phyloP scores from a whole-genome alignment of 345 rosid species.

The Hypericum perforatum region DNA sequence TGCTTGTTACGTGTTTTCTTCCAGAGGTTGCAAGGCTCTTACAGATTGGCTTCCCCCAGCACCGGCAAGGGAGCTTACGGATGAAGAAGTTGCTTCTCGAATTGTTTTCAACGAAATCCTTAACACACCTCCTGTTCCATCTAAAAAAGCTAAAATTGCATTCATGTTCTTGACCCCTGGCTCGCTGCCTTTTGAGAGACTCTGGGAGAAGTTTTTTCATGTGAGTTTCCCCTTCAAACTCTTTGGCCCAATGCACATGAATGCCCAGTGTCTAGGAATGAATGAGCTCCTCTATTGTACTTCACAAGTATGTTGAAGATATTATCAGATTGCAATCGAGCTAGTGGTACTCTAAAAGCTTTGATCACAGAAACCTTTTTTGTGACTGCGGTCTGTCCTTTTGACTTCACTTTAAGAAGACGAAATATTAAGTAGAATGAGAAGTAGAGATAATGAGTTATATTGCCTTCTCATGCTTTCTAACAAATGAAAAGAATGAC shows the following conservation, averaged over 20 bases:
- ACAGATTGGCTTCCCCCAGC: slow-evolving; percentile 87
- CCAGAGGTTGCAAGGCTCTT: slow-evolving; percentile 75
- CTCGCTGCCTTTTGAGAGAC: slow-evolving; percentile 80
- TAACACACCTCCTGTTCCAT: slow-evolving; percentile 35
- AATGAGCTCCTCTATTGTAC: not conserved
- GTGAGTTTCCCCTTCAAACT: slow-evolving; percentile 26
- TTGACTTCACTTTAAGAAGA: too few relatives aligned
- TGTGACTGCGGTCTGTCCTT: too few relatives aligned
- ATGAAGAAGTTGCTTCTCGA: slow-evolving; percentile 71
- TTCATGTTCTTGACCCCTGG: slow-evolving; percentile 88
- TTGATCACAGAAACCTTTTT: too few relatives aligned
- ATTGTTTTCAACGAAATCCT: slow-evolving; percentile 65
- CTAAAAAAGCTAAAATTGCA: slow-evolving; percentile 64
- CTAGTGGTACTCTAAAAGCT: too few relatives aligned
- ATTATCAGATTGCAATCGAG: too few relatives aligned
- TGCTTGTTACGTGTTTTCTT: slow-evolving; percentile 74
- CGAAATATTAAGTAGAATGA: too few relatives aligned
- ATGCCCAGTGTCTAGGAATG: too few relatives aligned
- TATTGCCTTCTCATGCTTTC: too few relatives aligned
- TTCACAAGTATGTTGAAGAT: not conserved
- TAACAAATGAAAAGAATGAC: too few relatives aligned
- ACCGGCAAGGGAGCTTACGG: slow-evolving; percentile 64
- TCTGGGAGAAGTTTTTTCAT: slow-evolving; percentile 83
- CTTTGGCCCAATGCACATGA: not conserved
- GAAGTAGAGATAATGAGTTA: too few relatives aligned